Evolutionary conservation across 805 yeast genomes (phyloP).

Genomic region (Grigorovia jiainica): DNA sequence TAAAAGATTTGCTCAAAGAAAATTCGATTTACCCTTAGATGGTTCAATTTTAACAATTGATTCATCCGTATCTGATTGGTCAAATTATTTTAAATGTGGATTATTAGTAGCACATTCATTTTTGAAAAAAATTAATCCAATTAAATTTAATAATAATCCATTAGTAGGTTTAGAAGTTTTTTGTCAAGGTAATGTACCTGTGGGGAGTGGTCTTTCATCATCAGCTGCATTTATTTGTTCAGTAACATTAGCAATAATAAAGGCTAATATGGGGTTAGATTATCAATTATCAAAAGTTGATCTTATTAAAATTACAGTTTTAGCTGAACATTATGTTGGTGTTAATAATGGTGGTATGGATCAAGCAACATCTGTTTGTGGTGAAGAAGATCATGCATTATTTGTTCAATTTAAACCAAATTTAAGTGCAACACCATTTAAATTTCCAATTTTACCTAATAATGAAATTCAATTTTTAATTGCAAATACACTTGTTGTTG

Average conservation of each 20-base stretch:
- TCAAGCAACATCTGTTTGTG: constrained; percentile 63
- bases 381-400: constrained; percentile 48
- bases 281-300: constrained; percentile 38
- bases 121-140: constrained; percentile 27
- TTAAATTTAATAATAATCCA: constrained; percentile 18
- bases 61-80: constrained; percentile 45
- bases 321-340: constrained; percentile 62
- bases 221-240: constrained; percentile 67
- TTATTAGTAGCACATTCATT: constrained; percentile 47
- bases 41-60: constrained; percentile 39
- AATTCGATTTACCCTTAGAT: constrained; percentile 33
- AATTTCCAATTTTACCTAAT: constrained; percentile 38
- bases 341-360: constrained; percentile 78
- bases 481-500: constrained; percentile 52
- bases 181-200: constrained; percentile 58
- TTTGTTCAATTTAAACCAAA: constrained; percentile 53
- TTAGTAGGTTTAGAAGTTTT: constrained; percentile 43
- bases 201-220: constrained; percentile 63
- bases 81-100: constrained; percentile 59
- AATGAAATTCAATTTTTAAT: constrained; percentile 44
- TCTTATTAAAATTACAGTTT: constrained; percentile 50
- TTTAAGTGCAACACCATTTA: constrained; percentile 44
- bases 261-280: constrained; percentile 37
- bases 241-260: constrained; percentile 47
- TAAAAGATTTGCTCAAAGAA: constrained; percentile 30